These are phyloP conservation scores for Arthrobotrys iridis DNA, from an alignment of 2,329 filamentous ascomycete species.

Conservation along the genomic window DNA sequence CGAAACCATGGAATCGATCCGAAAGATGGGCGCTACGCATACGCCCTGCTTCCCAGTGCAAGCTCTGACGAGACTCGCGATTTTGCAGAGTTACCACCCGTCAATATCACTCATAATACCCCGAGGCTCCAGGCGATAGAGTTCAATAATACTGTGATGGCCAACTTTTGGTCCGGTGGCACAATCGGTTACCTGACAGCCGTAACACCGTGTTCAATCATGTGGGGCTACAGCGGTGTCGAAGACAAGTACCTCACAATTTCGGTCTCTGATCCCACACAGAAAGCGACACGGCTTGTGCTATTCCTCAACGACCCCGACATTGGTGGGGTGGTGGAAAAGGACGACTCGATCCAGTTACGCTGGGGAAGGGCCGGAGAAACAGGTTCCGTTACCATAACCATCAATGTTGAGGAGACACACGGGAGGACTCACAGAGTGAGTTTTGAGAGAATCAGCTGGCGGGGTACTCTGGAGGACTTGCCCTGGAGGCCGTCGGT, in stretches of 20 bases:
- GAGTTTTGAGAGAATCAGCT: conserved; percentile 50
- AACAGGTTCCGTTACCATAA: conserved; percentile 44
- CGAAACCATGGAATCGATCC: conserved; percentile 52
- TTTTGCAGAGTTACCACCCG: conserved; percentile 29
- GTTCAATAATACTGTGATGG: conserved; percentile 52
- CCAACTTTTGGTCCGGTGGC: conserved; percentile 52
- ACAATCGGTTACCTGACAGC: conserved; percentile 47
- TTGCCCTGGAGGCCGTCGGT: conserved; percentile 36
- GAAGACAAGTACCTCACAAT: conserved; percentile 39
- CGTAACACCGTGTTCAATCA: conserved; percentile 48
- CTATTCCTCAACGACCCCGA: conserved; percentile 65
- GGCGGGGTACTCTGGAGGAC: conserved; percentile 35
- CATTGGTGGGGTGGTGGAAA: conserved; percentile 67
- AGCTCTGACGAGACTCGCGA: conserved; percentile 27
- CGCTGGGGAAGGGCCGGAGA: conserved; percentile 43
- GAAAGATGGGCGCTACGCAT: conserved; percentile 39
- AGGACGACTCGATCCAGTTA: conserved; percentile 63
- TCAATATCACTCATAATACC: conserved; percentile 46
- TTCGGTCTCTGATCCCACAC: conserved; percentile 45
- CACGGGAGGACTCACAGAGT: conserved; percentile 45
- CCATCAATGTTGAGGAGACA: conserved; percentile 34
- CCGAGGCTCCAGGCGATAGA: conserved; percentile 43
- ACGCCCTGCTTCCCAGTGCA: conserved; percentile 51
- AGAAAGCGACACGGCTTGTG: conserved; percentile 32
- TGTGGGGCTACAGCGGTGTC: conserved; percentile 43